Evolutionary conservation across 352 stramenopile genomes (phyloP), one percentile per base, ranked within the genome.

Genomic region (Globisporangium splendens): DNA sequence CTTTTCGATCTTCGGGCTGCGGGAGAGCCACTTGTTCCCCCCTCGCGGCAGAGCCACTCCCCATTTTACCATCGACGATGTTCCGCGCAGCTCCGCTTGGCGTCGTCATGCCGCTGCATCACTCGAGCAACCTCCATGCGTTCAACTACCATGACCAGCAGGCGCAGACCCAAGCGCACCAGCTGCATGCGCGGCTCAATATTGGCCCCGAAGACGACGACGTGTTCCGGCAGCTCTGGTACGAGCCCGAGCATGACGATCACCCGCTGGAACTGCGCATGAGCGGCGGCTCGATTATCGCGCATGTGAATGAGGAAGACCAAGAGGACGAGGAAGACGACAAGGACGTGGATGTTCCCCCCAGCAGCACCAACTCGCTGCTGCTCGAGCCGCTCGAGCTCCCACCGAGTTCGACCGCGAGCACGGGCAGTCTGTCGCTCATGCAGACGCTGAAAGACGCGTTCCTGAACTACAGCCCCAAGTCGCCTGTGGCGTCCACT

Each of bases 381-480:
- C 28, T 62, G 33, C 47, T 66, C 12, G 59, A 66, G n/a, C 59
- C 59, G 8, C 46, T 66, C 2, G 59, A 66, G 3, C 28, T 63
- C 28, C 46, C 48, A 20, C 58, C 58, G 10, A 58, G 50, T 24
- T 58, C 48, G 42, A 54, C 51, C 8, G 51, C 20, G 39, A 62
- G 50, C 42, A 63, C 50, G 0, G 58, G 56, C n/a, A 62, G 47
- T 38, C 21, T 62, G 35, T 62, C 56, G 56, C 47, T 62, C 22
- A 47, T 50, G 54, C 54, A 61, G 39, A 62, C 54, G 35, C 54
- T 75, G 38, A 71, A 66, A 47, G 67, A 75, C 43, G 60, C 59
- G 7, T 75, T 75, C 28, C 53, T 66, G 8, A 64, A 57, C 33
- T 66, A 66, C 55, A 54, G 13, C 39, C 39, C 35, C 14, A 42